These are phyloP conservation scores for Rhizomucor pusillus DNA, from an alignment of 371 early-diverging fungal genomes.

Conservation along the genomic window DNA sequence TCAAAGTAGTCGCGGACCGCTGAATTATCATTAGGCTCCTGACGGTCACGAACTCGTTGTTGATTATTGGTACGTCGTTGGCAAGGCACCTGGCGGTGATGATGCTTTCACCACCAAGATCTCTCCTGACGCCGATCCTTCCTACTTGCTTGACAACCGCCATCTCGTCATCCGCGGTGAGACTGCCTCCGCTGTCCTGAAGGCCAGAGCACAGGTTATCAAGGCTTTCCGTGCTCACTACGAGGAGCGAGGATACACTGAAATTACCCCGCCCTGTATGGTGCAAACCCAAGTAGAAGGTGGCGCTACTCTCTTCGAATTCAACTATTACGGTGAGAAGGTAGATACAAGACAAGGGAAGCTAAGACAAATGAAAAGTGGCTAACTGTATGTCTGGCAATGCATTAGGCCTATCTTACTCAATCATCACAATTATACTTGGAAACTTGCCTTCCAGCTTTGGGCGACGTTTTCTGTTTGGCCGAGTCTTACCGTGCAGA, in stretches of 20 bases:
- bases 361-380: not conserved
- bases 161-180: slow-evolving; percentile 98
- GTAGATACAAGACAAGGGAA: slow-evolving; percentile 17
- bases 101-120: slow-evolving; percentile 92
- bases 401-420: slow-evolving; percentile 89
- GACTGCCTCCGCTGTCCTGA: slow-evolving; percentile 85
- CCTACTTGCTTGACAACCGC: slow-evolving; percentile 89
- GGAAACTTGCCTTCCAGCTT: slow-evolving; percentile 96
- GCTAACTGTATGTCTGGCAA: not conserved
- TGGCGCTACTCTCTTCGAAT: slow-evolving; percentile 95
- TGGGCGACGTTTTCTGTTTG: slow-evolving; percentile 98
- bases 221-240: slow-evolving; percentile 96
- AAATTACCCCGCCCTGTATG: slow-evolving; percentile 99
- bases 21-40: slow-evolving; percentile 67
- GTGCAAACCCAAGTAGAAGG: slow-evolving; percentile 99
- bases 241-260: slow-evolving; percentile 77
- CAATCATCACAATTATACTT: slow-evolving; percentile 99
- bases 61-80: slow-evolving; percentile 95
- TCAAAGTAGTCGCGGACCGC: not conserved
- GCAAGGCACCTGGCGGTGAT: slow-evolving; percentile 94
- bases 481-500: slow-evolving; percentile 99
- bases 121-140: slow-evolving; percentile 87
- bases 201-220: slow-evolving; percentile 87
- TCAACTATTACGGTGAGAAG: slow-evolving; percentile 98
- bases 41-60: slow-evolving; percentile 93